Conservation (phyloP, 352 stramenopile species). For the Phytophthora rubi region DNA sequence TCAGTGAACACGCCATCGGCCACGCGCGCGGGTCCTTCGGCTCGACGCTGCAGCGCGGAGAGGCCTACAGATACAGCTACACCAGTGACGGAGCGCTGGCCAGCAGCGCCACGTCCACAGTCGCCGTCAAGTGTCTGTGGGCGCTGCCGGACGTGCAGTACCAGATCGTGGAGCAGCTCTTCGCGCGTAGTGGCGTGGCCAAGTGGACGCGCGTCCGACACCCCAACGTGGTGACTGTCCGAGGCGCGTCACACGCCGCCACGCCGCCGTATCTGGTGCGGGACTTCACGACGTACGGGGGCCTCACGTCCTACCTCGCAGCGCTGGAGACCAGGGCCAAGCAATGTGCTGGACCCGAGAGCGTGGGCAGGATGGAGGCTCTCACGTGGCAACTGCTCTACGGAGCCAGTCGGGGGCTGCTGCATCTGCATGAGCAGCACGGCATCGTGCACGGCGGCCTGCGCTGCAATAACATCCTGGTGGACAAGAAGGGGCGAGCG, state of each 20-base stretch:
- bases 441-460: constrained; percentile 63
- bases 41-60: constrained; percentile 58
- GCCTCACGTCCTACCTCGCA: constrained; percentile 55
- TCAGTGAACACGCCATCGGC: constrained; percentile 40
- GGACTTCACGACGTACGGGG: constrained; percentile 68
- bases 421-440: constrained; percentile 70
- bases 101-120: constrained; percentile 38
- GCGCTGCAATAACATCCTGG: constrained; percentile 71
- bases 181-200: constrained; percentile 49
- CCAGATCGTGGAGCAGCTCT: constrained; percentile 61
- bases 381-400: constrained; percentile 66
- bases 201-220: constrained; percentile 63
- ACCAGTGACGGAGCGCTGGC: constrained; percentile 38
- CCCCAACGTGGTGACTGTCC: constrained; percentile 65
- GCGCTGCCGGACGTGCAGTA: constrained; percentile 47
- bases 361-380: constrained; percentile 42
- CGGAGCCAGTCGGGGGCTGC: constrained; percentile 58
- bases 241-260: constrained; percentile 60
- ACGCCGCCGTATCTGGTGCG: constrained; percentile 59
- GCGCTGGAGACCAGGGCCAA: constrained; percentile 50
- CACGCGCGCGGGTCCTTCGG: constrained; percentile 47
- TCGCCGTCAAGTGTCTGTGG: constrained; percentile 70
- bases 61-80: constrained; percentile 57
- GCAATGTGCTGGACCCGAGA: constrained; percentile 32
- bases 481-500: constrained; percentile 70